phyloP scores from a whole-genome alignment of 768 basidiomycete species.

The Mycena galericulata region DNA sequence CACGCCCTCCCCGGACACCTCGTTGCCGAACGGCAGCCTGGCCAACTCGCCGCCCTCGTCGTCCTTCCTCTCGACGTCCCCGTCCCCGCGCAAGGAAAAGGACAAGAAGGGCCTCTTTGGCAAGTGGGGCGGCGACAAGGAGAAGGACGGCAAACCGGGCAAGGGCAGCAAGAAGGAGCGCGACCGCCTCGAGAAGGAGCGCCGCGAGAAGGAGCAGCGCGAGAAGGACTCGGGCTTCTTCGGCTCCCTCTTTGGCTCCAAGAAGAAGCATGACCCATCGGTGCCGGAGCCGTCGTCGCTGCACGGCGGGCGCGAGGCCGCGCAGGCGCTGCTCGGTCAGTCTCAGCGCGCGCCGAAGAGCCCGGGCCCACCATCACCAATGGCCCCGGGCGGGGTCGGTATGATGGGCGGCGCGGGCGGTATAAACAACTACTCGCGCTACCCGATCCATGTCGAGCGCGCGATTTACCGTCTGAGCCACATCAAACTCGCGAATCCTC shows the following conservation, averaged over 20 bases:
- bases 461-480: slow-evolving; percentile 98
- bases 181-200: slow-evolving; percentile 56
- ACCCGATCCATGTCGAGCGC: slow-evolving; percentile 98
- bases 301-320: slow-evolving; percentile 83
- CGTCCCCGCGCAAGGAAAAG: slow-evolving; percentile 71
- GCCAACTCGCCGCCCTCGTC: slow-evolving; percentile 47
- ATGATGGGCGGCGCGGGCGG: slow-evolving; percentile 45
- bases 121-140: slow-evolving; percentile 69
- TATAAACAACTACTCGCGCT: slow-evolving; percentile 74
- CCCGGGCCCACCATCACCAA: slow-evolving; percentile 57
- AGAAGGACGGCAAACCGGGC: slow-evolving; percentile 54
- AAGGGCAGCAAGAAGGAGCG: slow-evolving; percentile 53
- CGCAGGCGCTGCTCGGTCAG: slow-evolving; percentile 89
- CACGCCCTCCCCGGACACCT: slow-evolving; percentile 34
- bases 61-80: slow-evolving; percentile 46
- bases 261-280: slow-evolving; percentile 84
- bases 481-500: slow-evolving; percentile 98
- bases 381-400: slow-evolving; percentile 12
- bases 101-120: slow-evolving; percentile 72
- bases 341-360: slow-evolving; percentile 70
- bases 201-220: slow-evolving; percentile 58
- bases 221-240: slow-evolving; percentile 89
- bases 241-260: slow-evolving; percentile 89
- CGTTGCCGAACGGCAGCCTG: slow-evolving; percentile 37
- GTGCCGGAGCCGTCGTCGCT: slow-evolving; percentile 43